A percentile compares a stretch with the other conserved stretches of the same genome.
These are phyloP conservation scores for Recurvomyces mirabilis DNA, from an alignment of 495 filamentous ascomycete species.

Conservation along the genomic window DNA sequence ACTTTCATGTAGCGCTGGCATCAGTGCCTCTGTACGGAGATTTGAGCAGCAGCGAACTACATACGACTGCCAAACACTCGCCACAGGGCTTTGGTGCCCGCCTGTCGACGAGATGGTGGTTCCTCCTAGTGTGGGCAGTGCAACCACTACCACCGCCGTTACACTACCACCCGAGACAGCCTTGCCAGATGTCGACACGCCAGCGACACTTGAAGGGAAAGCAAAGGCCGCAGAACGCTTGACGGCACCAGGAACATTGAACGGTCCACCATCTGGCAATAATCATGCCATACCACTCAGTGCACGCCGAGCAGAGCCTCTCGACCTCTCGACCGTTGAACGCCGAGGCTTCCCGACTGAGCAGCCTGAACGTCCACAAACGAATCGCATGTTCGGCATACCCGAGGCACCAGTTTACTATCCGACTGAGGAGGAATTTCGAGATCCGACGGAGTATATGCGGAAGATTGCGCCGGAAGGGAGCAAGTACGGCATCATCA, in stretches of 20 bases:
- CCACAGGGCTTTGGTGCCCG: not conserved
- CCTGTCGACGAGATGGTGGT: conserved; percentile 9
- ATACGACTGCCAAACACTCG: not conserved
- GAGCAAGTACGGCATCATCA: conserved; percentile 76
- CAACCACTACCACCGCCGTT: not conserved
- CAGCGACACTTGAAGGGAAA: conserved; percentile 1
- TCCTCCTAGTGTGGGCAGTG: conserved; percentile 5
- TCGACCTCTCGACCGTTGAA: conserved; percentile 87
- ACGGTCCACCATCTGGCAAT: conserved; percentile 22
- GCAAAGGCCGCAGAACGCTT: conserved; percentile 1
- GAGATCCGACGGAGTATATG: conserved; percentile 86
- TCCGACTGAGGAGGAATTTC: conserved; percentile 88
- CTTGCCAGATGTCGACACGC: not conserved
- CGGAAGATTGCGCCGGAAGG: conserved; percentile 79
- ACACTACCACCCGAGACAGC: not conserved
- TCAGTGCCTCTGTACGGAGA: too few species aligned
- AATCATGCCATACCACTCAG: conserved; percentile 44
- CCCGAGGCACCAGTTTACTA: conserved; percentile 85
- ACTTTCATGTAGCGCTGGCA: too few species aligned
- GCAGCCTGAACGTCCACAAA: conserved; percentile 63
- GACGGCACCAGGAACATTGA: conserved; percentile 19
- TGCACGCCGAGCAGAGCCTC: conserved; percentile 55
- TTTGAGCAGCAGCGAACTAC: not conserved
- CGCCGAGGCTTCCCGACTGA: conserved; percentile 68
- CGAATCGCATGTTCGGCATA: conserved; percentile 67